Base-by-base conservation (phyloP, 2,329 filamentous ascomycete species). In the Phaeosphaeria sp. region DNA sequence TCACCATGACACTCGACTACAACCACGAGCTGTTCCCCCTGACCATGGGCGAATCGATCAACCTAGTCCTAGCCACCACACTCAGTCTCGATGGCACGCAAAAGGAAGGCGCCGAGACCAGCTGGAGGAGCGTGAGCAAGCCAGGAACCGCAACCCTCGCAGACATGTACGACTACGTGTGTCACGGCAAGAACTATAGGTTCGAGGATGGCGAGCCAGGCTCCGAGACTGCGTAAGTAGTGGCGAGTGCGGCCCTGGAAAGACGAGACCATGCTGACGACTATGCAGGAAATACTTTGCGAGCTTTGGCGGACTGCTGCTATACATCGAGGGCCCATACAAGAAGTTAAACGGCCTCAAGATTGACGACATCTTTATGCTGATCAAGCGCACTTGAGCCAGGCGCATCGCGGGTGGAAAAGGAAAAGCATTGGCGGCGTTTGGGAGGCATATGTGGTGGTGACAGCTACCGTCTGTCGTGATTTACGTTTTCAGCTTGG, bases 11-110 rank as follows among this genome's bases (percentile, higher is more conserved):
- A 6, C 90, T 99, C 59, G 95, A 99, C 80, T 88, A 98, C 80
- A 97, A 98, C 83, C 90, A 87, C 56, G 94, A 99, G 80, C 87
- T 99, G 7, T 97, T 95, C 79, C 91, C 91, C 1, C 87, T 91
- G 69, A 77, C 82, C 41, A 81, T 87, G 9, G 90, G 90, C 74
- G 93, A 97, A 68, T 89, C 84, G 15, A 79, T 99, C 57, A 89
- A 91, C 64, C 83, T 97, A 64, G 88, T 94, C 11, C 83, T 99
- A 54, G 92, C 94, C 17, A 93, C 90, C 5, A 95, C 92, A 18
- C 84, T 99, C 55, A 88, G 90, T 54, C 86, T 97, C 48, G 95
- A 98, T 75, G 95, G 95, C 64, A 87, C 82, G 64, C 55, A 60
- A 43, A 94, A 80, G 61, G 78, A 82, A 59, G 80, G 81, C 42